These are phyloP conservation scores for Miscanthus lutarioriparius DNA, from an alignment of 176 grass and related monocot genomes.

Conservation along the genomic window DNA sequence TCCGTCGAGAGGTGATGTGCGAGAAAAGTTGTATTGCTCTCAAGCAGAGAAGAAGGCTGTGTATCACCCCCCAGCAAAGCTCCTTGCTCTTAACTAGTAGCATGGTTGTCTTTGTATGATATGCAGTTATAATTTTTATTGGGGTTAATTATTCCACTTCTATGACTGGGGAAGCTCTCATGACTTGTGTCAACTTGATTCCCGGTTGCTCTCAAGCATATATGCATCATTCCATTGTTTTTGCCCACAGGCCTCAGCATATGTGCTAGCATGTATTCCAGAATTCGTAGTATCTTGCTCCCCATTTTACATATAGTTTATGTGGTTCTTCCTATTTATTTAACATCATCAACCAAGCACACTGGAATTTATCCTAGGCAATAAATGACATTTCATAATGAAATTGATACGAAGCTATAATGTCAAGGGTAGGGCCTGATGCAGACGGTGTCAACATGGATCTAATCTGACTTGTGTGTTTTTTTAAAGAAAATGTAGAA, in stretches of 20 bases:
- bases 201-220: not conserved
- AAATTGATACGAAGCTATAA: not conserved
- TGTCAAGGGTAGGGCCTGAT: too few relatives aligned
- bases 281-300: not conserved
- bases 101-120: not conserved
- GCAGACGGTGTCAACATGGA: too few relatives aligned
- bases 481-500: too few relatives aligned
- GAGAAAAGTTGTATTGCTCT: not conserved
- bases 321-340: not conserved
- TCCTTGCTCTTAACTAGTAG: not conserved
- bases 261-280: too few relatives aligned
- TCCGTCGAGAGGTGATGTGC: not conserved
- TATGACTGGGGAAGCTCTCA: not conserved
- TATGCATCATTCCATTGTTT: not conserved
- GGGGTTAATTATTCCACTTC: not conserved
- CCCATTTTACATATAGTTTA: not conserved
- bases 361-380: not conserved
- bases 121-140: not conserved
- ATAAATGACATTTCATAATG: not conserved
- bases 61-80: not conserved
- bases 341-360: not conserved
- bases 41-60: not conserved
- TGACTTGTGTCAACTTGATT: not conserved
- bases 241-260: not conserved
- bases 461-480: too few relatives aligned